A percentile compares a stretch with the other conserved stretches of the same genome.
phyloP scores from a whole-genome alignment of 2,329 filamentous ascomycete genomes.

The Phialemonium atrogriseum region DNA sequence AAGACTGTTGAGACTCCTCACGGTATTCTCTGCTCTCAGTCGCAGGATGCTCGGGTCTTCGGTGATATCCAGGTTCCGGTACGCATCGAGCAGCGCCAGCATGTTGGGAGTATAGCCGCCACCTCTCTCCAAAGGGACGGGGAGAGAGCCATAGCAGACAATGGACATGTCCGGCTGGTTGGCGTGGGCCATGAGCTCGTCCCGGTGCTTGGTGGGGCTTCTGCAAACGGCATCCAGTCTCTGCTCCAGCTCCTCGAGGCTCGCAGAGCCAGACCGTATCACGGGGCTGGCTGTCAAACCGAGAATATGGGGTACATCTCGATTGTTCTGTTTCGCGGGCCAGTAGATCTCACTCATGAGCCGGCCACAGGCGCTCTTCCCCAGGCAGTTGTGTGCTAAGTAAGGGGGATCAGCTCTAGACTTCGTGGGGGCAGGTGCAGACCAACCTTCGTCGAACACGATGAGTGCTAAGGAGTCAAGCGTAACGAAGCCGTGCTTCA shows the following conservation, averaged over 20 bases:
- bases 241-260: conserved; percentile 54
- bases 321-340: conserved; percentile 27
- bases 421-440: not conserved
- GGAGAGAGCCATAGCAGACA: conserved; percentile 21
- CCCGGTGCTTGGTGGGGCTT: conserved; percentile 59
- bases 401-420: conserved; percentile 8
- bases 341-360: conserved; percentile 72
- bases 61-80: conserved; percentile 40
- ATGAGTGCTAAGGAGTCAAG: conserved; percentile 58
- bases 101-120: conserved; percentile 31
- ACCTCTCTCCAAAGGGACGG: conserved; percentile 14
- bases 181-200: conserved; percentile 60
- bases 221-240: conserved; percentile 63
- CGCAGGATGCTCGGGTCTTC: conserved; percentile 52
- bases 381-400: conserved; percentile 65
- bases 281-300: conserved; percentile 77
- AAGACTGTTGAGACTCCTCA: conserved; percentile 30
- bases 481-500: conserved; percentile 64
- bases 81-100: conserved; percentile 31
- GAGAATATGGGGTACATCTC: conserved; percentile 55
- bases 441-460: conserved; percentile 73
- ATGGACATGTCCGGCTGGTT: conserved; percentile 52
- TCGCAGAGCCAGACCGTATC: conserved; percentile 45
- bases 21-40: conserved; percentile 32
- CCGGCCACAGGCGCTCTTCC: conserved; percentile 53